Base-by-base conservation (phyloP, 2,329 filamentous ascomycete genomes). In the Pyricularia sp. region DNA sequence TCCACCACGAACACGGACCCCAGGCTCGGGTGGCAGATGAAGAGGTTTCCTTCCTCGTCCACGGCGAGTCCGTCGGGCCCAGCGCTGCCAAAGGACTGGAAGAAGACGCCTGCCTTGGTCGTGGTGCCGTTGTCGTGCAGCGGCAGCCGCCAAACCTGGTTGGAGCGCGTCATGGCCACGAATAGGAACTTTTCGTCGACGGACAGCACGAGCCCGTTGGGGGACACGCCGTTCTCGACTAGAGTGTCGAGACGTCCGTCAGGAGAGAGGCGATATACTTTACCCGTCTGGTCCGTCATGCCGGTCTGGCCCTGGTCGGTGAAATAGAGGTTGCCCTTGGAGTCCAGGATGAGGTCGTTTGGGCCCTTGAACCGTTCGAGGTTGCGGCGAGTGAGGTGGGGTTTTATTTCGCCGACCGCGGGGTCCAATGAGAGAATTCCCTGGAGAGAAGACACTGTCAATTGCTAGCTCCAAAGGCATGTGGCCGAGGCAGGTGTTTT, bases 271-370 rank as follows among this genome's bases (percentile, higher is more conserved):
- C 61, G 61, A 11, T 64, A 64, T 10, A 64, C 23, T 12, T 25
- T 7, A 1, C 25, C 61, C 26, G 61, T 64, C 25, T 26, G 61
- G 61, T 64, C 61, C 26, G 61, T 64, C 61, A 64, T 64, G 61
- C 61, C 25, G 25, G 61, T 64, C 61, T 64, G 61, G 61, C 61
- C 61, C 61, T 64, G 61, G 61, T 64, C 61, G 28, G 28, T 30
- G 28, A 30, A 30, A 7, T 30, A 30, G 28, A 30, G 25, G 61
- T 20, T 64, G 11, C n/a, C 17, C 14, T 31, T n/a, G 26, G 61
- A 64, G 61, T 64, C 61, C 23, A 64, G 28, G 28, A 64, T 30
- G 25, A 64, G 61, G 61, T 64, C 61, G 28, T 30, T 30, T 3
- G 28, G 28, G 28, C 28, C 28, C 1, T 30, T 30, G 28, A 30